phyloP scores from a whole-genome alignment of 2,329 filamentous ascomycete genomes.

The Paraconiothyrium brasiliense region DNA sequence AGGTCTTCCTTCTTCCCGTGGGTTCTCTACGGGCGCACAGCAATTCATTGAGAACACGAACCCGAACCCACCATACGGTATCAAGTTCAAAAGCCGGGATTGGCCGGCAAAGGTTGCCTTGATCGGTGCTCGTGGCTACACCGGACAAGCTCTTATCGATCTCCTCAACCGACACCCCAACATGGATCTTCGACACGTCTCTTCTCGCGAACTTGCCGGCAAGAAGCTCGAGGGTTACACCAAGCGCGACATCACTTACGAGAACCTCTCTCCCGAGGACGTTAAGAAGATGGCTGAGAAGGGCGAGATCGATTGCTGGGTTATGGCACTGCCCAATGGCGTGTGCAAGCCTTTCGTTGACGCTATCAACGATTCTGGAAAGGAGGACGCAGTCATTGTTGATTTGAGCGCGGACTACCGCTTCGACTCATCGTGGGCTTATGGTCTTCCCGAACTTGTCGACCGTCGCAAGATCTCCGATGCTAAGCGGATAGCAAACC shows the following conservation, averaged over 20 bases:
- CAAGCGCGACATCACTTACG: constrained; percentile 91
- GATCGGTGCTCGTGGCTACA: constrained; percentile 93
- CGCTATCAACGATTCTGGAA: constrained; percentile 77
- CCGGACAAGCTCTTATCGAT: constrained; percentile 87
- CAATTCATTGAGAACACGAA: constrained; percentile 67
- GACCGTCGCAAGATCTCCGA: constrained; percentile 78
- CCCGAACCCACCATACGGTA: constrained; percentile 88
- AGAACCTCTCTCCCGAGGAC: constrained; percentile 88
- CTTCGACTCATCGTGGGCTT: constrained; percentile 86
- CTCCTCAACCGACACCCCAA: constrained; percentile 88
- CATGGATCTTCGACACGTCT: constrained; percentile 91
- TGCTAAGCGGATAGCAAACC: constrained; percentile 86
- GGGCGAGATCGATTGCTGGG: constrained; percentile 92
- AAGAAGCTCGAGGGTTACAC: constrained; percentile 88
- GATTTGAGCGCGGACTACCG: constrained; percentile 98
- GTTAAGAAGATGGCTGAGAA: constrained; percentile 84
- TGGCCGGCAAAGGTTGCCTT: constrained; percentile 82
- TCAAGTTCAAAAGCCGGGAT: constrained; percentile 85
- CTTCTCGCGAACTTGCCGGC: constrained; percentile 89
- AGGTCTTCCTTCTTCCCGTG: constrained; percentile 54
- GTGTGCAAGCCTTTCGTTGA: constrained; percentile 95
- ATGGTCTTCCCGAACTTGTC: constrained; percentile 87
- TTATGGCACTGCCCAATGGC: constrained; percentile 95
- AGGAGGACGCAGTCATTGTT: constrained; percentile 77
- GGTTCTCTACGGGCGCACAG: constrained; percentile 64